Percentiles rank a stretch among this genome's conserved stretches.
Conservation (phyloP, 2,329 filamentous ascomycete genomes). For the Neofusicoccum sp. region DNA sequence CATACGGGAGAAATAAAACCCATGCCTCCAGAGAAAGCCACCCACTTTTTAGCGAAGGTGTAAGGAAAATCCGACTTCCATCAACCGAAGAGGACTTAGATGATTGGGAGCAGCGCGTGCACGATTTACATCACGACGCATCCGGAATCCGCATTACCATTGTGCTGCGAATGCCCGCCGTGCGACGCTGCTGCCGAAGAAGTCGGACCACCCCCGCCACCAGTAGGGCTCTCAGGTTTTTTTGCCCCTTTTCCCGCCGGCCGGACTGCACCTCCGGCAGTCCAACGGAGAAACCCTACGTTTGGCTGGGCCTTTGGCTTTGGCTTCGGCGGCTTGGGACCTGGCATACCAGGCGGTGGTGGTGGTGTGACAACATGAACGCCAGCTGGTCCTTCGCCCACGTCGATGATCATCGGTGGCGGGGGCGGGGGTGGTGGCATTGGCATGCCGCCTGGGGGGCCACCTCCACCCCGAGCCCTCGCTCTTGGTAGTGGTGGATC, state of each 20-base stretch:
- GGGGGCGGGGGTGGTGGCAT: constrained; percentile 26
- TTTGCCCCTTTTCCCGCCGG: constrained; percentile 31
- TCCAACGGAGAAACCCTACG: constrained; percentile 31
- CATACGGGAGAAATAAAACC: constrained; percentile 18
- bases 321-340: constrained; percentile 17
- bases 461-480: constrained; percentile 22
- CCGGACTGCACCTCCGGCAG: constrained; percentile 25
- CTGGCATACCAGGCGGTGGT: not conserved
- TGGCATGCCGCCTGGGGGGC: constrained; percentile 22
- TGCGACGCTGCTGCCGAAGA: constrained; percentile 8
- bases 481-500: constrained; percentile 22
- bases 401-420: constrained; percentile 22
- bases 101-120: not conserved
- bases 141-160: constrained; percentile 19
- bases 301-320: constrained; percentile 22
- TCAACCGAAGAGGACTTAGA: not conserved
- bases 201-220: constrained; percentile 11
- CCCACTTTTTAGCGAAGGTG: constrained; percentile 16
- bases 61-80: not conserved
- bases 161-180: constrained; percentile 11
- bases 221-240: constrained; percentile 29
- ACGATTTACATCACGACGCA: constrained; percentile 22
- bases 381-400: not conserved
- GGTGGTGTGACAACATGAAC: not conserved
- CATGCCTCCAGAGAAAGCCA: constrained; percentile 21